Evolutionary conservation across 2,329 filamentous ascomycete species (phyloP), one percentile per base, ranked within the genome.

Genomic region (Teratosphaeria epicoccoides): DNA sequence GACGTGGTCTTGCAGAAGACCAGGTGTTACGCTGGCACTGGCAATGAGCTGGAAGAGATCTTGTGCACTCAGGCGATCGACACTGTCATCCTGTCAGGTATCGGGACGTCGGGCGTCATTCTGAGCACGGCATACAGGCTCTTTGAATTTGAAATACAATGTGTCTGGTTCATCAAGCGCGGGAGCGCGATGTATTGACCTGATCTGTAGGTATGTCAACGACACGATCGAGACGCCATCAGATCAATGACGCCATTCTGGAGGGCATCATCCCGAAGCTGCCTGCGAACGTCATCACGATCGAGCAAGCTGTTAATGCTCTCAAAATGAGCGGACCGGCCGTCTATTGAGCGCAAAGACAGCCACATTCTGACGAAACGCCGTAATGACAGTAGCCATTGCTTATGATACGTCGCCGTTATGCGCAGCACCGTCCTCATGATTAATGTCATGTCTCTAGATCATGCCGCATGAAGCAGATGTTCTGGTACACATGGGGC

Each of bases 131-230:
- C 68, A 2, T 74, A 74, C 53, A 64, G 65, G 14, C 53, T 74
- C 12, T 74, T 73, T 47, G 70, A n/a, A 74, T 56, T 52, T 73
- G 29, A 69, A 73, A 51, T 74, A 70, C 50, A 68, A 70, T 10
- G 64, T 74, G 48, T n/a, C 20, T 24, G n/a, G 11, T 29, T 43
- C 37, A 17, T 37, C 40, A 9, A 23, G 25, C 25, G 25, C n/a
- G 47, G 44, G n/a, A n/a, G n/a, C n/a, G n/a, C 47, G 47, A 47
- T 55, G 24, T 23, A 20, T 6, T 43, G 12, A 24, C 17, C 24
- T 47, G 17, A 47, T 50, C 6, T 33, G 14, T 44, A 61, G 57
- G 9, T 64, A 62, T 49, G 59, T 66, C 6, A 63, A 66, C 55
- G 64, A 66, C 52, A 64, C 59, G 20, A 64, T 66, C 50, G 62